These are phyloP conservation scores for Chloris gayana DNA, from an alignment of 176 grass and related monocot species.

Conservation along the genomic window DNA sequence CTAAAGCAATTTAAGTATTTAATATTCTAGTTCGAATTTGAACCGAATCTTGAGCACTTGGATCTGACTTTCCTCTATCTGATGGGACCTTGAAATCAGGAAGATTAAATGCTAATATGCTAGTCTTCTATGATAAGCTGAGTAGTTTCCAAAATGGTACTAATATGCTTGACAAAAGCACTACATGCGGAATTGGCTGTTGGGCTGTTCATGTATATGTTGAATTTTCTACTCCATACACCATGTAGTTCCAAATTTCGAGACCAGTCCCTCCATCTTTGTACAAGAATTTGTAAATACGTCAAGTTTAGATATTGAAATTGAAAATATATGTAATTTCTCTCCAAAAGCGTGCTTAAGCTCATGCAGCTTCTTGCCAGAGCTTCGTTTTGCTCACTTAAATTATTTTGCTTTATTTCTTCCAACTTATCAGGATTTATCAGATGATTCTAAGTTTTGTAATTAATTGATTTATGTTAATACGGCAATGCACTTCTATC, in stretches of 20 bases:
- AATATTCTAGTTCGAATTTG: too few species aligned
- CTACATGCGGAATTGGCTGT: background rate
- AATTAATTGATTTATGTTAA: background rate
- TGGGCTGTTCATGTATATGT: background rate
- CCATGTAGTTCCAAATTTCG: background rate
- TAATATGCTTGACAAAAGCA: background rate
- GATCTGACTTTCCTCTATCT: background rate
- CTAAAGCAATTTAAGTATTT: background rate
- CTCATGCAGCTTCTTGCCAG: background rate
- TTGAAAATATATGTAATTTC: background rate
- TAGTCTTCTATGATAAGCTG: background rate
- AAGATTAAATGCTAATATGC: background rate
- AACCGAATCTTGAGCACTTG: background rate
- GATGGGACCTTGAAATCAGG: background rate
- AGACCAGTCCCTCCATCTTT: constrained; percentile 8
- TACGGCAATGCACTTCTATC: background rate
- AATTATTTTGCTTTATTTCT: background rate
- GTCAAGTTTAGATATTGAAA: background rate
- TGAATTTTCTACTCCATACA: too few species aligned
- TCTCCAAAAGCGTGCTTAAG: background rate
- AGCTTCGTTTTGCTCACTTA: background rate
- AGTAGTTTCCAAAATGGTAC: background rate
- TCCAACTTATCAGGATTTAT: constrained; percentile 19
- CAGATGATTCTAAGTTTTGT: background rate
- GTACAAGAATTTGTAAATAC: background rate